Evolutionary conservation across 1,284 basidiomycete genomes (phyloP).

Genomic region (Cerioporus squamosus): DNA sequence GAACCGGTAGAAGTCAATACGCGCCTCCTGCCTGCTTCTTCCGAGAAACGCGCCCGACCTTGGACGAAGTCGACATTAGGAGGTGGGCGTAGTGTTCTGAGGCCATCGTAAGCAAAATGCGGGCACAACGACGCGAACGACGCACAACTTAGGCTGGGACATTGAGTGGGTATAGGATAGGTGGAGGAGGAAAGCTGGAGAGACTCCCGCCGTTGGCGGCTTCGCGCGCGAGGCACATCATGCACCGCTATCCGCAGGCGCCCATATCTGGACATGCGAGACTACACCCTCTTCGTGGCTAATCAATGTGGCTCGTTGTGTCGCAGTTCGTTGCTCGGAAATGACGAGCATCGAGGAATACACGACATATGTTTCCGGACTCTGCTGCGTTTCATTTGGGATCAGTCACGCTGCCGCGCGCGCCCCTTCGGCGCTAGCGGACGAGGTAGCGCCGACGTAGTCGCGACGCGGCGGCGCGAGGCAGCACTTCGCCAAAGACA

Average conservation of each 20-base stretch:
- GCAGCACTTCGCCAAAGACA: slow-evolving; percentile 15
- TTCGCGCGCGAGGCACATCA: slow-evolving; percentile 21
- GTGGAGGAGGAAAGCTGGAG: slow-evolving; percentile 3
- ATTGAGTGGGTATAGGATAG: slow-evolving; percentile 27
- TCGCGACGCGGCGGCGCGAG: background rate
- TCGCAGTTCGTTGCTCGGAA: too few relatives aligned
- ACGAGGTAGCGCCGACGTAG: background rate
- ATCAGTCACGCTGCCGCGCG: too few relatives aligned
- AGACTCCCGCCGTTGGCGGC: background rate
- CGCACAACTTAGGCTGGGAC: slow-evolving; percentile 28
- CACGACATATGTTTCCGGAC: background rate
- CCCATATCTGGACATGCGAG: slow-evolving; percentile 5
- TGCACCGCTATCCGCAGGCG: slow-evolving; percentile 26
- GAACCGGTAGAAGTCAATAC: slow-evolving; percentile 11
- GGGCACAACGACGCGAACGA: background rate
- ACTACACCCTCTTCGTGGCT: too few relatives aligned
- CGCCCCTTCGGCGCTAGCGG: background rate
- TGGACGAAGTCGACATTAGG: slow-evolving; percentile 85
- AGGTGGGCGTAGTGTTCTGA: slow-evolving; percentile 75
- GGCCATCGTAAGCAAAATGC: background rate
- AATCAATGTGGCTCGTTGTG: too few relatives aligned
- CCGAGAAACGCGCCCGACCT: slow-evolving; percentile 46
- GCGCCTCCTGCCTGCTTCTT: slow-evolving; percentile 6
- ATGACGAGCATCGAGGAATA: too few relatives aligned
- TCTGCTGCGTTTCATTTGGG: too few relatives aligned